Evolutionary conservation across 2,329 filamentous ascomycete genomes (phyloP).

Genomic region (Colletotrichum siamense): DNA sequence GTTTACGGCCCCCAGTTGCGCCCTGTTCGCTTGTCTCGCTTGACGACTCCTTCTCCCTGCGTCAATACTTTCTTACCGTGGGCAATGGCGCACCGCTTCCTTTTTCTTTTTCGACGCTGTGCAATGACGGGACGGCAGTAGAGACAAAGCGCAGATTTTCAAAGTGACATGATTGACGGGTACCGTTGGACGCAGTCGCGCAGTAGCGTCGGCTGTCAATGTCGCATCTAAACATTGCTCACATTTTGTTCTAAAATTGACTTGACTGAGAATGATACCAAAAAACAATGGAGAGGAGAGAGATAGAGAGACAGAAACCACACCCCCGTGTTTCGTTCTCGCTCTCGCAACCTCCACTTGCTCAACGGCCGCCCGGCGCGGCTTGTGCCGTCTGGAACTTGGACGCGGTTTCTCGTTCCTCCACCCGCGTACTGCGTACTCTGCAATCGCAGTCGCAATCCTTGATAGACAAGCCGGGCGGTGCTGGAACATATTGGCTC

Average conservation of each 20-base stretch:
- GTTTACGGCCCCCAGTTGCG: background rate
- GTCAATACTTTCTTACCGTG: background rate
- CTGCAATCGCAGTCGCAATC: background rate
- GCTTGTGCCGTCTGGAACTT: background rate
- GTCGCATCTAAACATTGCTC: background rate
- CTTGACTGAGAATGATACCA: background rate
- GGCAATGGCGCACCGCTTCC: background rate
- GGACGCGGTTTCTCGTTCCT: background rate
- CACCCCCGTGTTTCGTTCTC: background rate
- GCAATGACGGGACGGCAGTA: background rate
- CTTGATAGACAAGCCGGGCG: background rate
- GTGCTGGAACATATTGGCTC: background rate
- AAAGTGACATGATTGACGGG: background rate
- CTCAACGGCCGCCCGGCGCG: background rate
- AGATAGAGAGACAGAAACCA: background rate
- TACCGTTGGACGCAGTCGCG: constrained; percentile 1
- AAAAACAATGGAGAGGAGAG: background rate
- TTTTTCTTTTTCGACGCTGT: background rate
- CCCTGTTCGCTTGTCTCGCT: constrained; percentile 9
- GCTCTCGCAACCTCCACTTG: background rate
- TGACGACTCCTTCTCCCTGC: constrained; percentile 15
- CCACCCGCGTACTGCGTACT: background rate
- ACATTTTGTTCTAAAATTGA: background rate
- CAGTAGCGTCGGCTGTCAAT: background rate
- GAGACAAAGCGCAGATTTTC: background rate